phyloP scores from a whole-genome alignment of 257 asterid species.

The Solanum pennellii region DNA sequence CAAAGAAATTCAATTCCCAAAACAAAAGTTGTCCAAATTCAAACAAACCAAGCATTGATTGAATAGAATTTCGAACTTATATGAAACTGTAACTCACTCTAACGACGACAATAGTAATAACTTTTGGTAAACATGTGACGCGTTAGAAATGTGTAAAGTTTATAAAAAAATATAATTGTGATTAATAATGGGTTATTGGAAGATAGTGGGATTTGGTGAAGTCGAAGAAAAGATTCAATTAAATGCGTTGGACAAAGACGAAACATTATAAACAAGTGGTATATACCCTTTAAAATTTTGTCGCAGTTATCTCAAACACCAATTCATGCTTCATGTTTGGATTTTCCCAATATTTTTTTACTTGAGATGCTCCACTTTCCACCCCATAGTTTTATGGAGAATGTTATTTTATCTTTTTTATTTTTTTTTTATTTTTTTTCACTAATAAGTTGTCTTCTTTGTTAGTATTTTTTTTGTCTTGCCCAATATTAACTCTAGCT shows the following conservation, averaged over 20 bases:
- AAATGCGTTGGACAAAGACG: neutral
- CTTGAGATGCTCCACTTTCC: neutral
- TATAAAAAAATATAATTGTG: neutral
- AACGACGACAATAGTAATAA: neutral
- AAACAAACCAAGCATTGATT: no score
- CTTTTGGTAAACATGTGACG: neutral
- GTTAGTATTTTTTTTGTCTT: no score
- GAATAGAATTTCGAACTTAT: neutral
- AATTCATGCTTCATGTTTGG: neutral
- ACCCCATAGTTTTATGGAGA: neutral
- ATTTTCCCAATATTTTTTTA: neutral
- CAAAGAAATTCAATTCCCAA: no score
- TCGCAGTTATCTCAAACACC: neutral
- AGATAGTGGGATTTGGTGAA: neutral
- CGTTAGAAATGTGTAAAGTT: neutral
- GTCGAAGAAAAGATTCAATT: neutral
- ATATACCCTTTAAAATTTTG: neutral
- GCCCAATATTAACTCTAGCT: no score
- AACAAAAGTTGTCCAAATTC: no score
- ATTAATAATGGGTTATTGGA: neutral
- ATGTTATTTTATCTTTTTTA: no score
- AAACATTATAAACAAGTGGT: neutral
- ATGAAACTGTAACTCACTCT: no score
- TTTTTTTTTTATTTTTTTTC: no score
- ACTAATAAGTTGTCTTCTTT: no score